Base-by-base conservation (phyloP, 1,139 yeast genomes). In the Suhomyces coccinellae region DNA sequence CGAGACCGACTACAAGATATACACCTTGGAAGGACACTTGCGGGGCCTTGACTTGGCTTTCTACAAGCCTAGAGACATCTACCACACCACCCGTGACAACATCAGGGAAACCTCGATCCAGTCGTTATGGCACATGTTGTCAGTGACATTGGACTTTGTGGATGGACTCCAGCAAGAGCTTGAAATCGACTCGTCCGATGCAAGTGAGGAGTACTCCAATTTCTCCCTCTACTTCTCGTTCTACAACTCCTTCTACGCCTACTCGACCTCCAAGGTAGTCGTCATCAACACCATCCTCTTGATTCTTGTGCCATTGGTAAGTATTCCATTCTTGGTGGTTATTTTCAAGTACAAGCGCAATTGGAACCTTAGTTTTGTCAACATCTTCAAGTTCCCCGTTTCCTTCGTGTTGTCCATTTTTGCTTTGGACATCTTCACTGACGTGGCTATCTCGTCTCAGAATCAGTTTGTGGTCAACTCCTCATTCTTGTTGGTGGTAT, bases 1-100 rank as follows among this genome's bases (percentile, higher is more conserved):
- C 55, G 95, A 89, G 63, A 91, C 97, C 1, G 97, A 91, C 60
- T 91, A 85, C 64, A 80, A 80, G 52, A 81, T 88, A 6, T 90
- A 89, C 60, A 69, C 72, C 42, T 75, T 76, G 42, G 66, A 76
- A 36, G 96, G 95, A 0, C 63, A 63, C 0, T 62, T 87, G 40
- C 77, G 96, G 53, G 98, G 97, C 9, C 75, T 91, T 57, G 97
- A 91, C 63, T 79, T 74, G 49, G 79, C 79, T 1, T 74, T 74
- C 55, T 73, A 64, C 53, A 79, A 77, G 52, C 96, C 97, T 20
- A 77, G 98, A 58, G 82, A 87, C 44, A 67, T 87, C 40, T 91
- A 91, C 57, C 97, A 91, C 58, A 90, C 97, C 1, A 68, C 72
- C 12, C 73, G 80, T 39, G 98, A 91, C 61, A 79, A 80, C 43